A percentile compares a stretch with the other conserved stretches of the same genome.
Conservation (phyloP, 2,329 filamentous ascomycete genomes). For the Calonectria montana region DNA sequence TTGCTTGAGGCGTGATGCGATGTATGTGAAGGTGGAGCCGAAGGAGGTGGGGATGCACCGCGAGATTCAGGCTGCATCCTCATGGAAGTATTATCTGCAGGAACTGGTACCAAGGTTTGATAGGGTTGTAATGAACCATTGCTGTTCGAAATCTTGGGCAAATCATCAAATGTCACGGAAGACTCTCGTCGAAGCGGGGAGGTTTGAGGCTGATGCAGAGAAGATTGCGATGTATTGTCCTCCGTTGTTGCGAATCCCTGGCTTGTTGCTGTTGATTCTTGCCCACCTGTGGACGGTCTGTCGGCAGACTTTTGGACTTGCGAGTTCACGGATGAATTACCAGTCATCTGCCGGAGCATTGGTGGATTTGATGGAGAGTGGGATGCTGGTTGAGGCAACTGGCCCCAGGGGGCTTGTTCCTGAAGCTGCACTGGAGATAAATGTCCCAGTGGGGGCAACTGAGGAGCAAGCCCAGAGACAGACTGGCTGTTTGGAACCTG, state of each 20-base stretch:
- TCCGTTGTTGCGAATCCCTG: background rate
- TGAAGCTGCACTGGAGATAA: conserved; percentile 20
- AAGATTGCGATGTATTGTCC: background rate
- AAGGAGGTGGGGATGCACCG: conserved; percentile 25
- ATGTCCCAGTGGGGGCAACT: conserved; percentile 13
- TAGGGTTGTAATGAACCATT: conserved; percentile 27
- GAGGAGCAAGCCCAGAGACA: conserved; percentile 9
- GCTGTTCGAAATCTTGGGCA: background rate
- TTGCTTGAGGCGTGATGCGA: conserved; percentile 33
- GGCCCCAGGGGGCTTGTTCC: conserved; percentile 10
- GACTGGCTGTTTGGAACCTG: background rate
- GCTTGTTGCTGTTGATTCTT: background rate
- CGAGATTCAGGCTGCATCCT: conserved; percentile 32
- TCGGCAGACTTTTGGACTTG: conserved; percentile 27
- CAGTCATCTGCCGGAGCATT: conserved; percentile 32
- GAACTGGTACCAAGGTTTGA: conserved; percentile 21
- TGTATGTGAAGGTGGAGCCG: conserved; percentile 27
- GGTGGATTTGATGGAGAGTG: conserved; percentile 15
- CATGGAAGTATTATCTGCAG: conserved; percentile 17
- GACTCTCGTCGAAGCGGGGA: conserved; percentile 18
- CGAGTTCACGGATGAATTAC: conserved; percentile 25
- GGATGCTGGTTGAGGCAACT: background rate
- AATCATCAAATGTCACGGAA: conserved; percentile 22
- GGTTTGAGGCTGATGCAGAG: conserved; percentile 15
- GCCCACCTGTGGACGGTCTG: conserved; percentile 26